A percentile compares a stretch with the other conserved stretches of the same genome.
Evolutionary conservation across 2,329 filamentous ascomycete species (phyloP).

Genomic region (Aspergillus sp.): DNA sequence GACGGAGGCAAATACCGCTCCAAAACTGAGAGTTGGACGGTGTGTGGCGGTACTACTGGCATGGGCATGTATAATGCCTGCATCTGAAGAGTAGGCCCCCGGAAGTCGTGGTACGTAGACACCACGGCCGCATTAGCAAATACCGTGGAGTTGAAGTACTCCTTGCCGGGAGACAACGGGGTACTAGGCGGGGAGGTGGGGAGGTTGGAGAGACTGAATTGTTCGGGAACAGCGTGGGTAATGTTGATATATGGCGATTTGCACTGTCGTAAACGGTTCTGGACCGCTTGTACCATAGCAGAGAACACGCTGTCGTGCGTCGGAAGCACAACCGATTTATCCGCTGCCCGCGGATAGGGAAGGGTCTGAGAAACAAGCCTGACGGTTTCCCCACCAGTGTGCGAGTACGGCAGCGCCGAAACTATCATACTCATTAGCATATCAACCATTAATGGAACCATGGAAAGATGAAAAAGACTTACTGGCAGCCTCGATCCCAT

Average conservation of each 20-base stretch:
- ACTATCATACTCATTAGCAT: constrained; percentile 15
- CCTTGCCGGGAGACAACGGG: constrained; percentile 45
- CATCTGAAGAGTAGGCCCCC: constrained; percentile 33
- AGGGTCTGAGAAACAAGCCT: constrained; percentile 54
- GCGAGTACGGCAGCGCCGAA: constrained; percentile 32
- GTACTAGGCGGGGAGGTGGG: constrained; percentile 56
- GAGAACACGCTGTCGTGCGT: constrained; percentile 41
- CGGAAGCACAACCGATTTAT: constrained; percentile 22
- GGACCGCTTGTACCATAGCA: constrained; percentile 48
- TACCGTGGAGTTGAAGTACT: constrained; percentile 55
- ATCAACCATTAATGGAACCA: background rate
- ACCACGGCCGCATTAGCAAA: constrained; percentile 56
- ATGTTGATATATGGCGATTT: constrained; percentile 55
- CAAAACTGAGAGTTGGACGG: constrained; percentile 53
- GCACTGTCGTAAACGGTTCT: constrained; percentile 43
- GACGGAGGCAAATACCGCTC: constrained; percentile 60
- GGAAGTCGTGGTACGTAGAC: constrained; percentile 49
- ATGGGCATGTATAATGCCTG: constrained; percentile 42
- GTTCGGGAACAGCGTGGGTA: constrained; percentile 55
- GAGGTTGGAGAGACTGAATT: constrained; percentile 54
- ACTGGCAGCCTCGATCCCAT: constrained; percentile 31
- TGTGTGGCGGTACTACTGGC: constrained; percentile 52
- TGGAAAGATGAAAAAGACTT: constrained; percentile 10
- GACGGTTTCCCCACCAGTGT: constrained; percentile 36
- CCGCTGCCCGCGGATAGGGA: constrained; percentile 43